Evolutionary conservation across 2,329 filamentous ascomycete genomes (phyloP).

Genomic region (Colletotrichum chlorophyti): DNA sequence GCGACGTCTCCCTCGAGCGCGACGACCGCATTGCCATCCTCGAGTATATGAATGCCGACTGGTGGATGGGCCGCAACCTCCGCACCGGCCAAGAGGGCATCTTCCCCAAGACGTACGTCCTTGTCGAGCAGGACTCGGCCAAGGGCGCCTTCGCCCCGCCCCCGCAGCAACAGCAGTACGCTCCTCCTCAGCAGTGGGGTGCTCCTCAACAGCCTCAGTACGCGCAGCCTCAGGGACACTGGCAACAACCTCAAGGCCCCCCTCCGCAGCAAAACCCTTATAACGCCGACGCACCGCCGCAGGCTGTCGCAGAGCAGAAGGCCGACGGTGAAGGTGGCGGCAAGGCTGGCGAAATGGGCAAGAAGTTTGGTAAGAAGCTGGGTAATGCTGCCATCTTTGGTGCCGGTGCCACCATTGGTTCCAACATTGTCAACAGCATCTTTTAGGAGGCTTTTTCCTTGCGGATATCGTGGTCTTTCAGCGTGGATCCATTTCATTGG

Average conservation of each 20-base stretch:
- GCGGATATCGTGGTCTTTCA: too few relatives aligned
- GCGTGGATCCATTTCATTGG: too few relatives aligned
- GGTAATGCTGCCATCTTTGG: constrained; percentile 87
- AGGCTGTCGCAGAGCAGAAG: constrained; percentile 73
- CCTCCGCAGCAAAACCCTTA: constrained; percentile 65
- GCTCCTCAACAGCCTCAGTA: constrained; percentile 28
- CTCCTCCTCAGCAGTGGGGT: constrained; percentile 37
- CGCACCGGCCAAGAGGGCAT: constrained; percentile 88
- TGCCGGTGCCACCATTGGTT: constrained; percentile 88
- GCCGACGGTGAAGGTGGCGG: constrained; percentile 53
- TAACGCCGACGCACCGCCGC: constrained; percentile 73
- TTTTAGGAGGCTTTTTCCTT: constrained; percentile 64
- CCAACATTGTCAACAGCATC: constrained; percentile 89
- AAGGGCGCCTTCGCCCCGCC: constrained; percentile 26
- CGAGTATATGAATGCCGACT: constrained; percentile 96
- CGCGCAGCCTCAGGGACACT: constrained; percentile 41
- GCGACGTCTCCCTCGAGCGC: constrained; percentile 81
- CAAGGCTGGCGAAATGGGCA: constrained; percentile 78
- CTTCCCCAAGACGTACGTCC: constrained; percentile 91
- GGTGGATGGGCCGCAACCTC: constrained; percentile 91
- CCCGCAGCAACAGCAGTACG: constrained; percentile 34
- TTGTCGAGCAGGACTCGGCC: constrained; percentile 68
- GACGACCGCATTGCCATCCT: constrained; percentile 82
- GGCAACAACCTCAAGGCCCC: constrained; percentile 50
- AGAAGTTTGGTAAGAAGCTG: constrained; percentile 94